These are phyloP conservation scores for Mycena vitilis DNA, from an alignment of 768 basidiomycete genomes.

Conservation along the genomic window DNA sequence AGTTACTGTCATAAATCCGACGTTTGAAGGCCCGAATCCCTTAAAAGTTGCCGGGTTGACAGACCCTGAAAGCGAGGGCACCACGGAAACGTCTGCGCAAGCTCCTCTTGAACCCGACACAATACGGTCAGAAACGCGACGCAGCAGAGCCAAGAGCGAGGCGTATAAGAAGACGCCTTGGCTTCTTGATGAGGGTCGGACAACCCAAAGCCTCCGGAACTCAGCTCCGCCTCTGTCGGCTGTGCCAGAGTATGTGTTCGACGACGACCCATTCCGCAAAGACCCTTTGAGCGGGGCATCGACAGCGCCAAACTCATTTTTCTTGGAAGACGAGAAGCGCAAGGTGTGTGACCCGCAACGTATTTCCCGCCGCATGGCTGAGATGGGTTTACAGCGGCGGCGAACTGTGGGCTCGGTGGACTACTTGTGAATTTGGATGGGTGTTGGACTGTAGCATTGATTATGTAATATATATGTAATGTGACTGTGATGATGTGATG, in stretches of 20 bases:
- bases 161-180: slow-evolving; percentile 22
- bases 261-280: slow-evolving; percentile 33
- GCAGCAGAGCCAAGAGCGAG: slow-evolving; percentile 32
- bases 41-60: slow-evolving; percentile 23
- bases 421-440: background rate
- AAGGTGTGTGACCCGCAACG: background rate
- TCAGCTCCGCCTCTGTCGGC: slow-evolving; percentile 30
- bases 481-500: background rate
- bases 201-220: background rate
- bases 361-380: background rate
- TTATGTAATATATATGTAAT: background rate
- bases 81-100: slow-evolving; percentile 7
- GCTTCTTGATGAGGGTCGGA: background rate
- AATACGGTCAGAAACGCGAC: slow-evolving; percentile 7
- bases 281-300: slow-evolving; percentile 16
- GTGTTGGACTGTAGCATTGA: background rate
- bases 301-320: slow-evolving; percentile 15
- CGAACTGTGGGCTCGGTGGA: slow-evolving; percentile 17
- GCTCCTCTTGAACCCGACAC: background rate
- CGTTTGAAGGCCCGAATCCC: slow-evolving; percentile 32
- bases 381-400: slow-evolving; percentile 12
- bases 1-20: slow-evolving; percentile 32
- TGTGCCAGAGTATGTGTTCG: background rate
- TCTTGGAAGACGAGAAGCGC: slow-evolving; percentile 24
- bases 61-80: slow-evolving; percentile 31